Evolutionary conservation across 2,329 filamentous ascomycete species (phyloP).

Genomic region (Sclerotinia minor): DNA sequence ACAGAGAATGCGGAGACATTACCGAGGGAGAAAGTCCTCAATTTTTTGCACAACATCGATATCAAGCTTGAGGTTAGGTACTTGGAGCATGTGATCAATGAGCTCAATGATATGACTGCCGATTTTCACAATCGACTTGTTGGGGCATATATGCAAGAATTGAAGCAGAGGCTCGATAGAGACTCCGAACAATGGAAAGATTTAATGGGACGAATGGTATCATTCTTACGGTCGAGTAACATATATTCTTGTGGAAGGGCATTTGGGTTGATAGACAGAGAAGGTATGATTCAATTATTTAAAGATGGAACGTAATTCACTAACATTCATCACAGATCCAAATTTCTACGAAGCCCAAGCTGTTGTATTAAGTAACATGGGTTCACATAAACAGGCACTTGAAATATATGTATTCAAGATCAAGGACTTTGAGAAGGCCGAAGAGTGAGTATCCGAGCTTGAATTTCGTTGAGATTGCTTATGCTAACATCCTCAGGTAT

Average conservation of each 20-base stretch:
- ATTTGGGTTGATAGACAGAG: conserved; percentile 73
- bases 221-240: conserved; percentile 72
- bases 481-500: conserved; percentile 56
- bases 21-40: conserved; percentile 72
- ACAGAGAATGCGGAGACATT: conserved; percentile 92
- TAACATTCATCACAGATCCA: conserved; percentile 57
- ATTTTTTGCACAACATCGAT: conserved; percentile 72
- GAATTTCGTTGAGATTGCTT: background rate
- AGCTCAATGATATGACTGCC: conserved; percentile 79
- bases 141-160: conserved; percentile 63
- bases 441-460: conserved; percentile 65
- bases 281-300: conserved; percentile 57
- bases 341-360: conserved; percentile 87
- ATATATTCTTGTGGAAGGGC: conserved; percentile 81
- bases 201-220: conserved; percentile 66
- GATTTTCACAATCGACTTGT: conserved; percentile 86
- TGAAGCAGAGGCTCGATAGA: conserved; percentile 43
- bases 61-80: conserved; percentile 73
- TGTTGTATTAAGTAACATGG: conserved; percentile 91
- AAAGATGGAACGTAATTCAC: conserved; percentile 21
- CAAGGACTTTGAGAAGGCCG: conserved; percentile 81
- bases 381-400: conserved; percentile 90
- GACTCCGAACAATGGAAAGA: conserved; percentile 54
- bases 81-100: conserved; percentile 85
- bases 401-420: conserved; percentile 97